Evolutionary conservation across 1,284 basidiomycete genomes (phyloP), one percentile per base, ranked within the genome.

Genomic region (Inonotus hispidus): DNA sequence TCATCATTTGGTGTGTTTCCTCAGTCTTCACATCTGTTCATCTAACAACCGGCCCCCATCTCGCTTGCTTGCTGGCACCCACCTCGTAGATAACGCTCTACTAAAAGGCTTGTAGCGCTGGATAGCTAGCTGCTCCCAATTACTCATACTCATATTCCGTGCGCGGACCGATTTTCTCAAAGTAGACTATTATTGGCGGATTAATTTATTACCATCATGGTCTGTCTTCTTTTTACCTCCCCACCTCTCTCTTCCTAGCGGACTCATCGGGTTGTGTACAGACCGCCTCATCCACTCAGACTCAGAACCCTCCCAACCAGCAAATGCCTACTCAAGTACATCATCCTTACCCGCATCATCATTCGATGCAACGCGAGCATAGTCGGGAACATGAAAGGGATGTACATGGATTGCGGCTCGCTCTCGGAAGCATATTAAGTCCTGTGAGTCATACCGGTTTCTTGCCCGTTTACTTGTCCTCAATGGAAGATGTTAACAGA

Each of bases 341-440:
- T 10, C 32, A 59, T 14, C 27, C 27, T 13, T 29, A 52, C n/a
- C 49, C 23, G n/a, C 35, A 56, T 45, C 53, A 58, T 16, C 57
- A 58, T 23, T 47, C 43, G 2, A 47, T 49, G 29, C 29, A 32
- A 29, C 57, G 46, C 25, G 47, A 47, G 7, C 45, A 23, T 8
- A 52, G 27, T 35, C 50, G 50, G 50, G 55, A 56, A 16, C 55
- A 56, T 37, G 38, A 59, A 8, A 49, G 39, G 21, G 61, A 62
- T 32, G 61, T 62, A 27, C 61, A 57, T 39, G 62, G 58, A 43
- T 68, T 81, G 47, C 73, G 77, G 32, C 72, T 79, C 10, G 79
- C 76, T 1, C 66, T 82, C 53, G 80, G 80, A 37, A 82, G 78
- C 65, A 80, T 82, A 19, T 67, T 82, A 14, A 71, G 75, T 41